Evolutionary conservation across 768 basidiomycete genomes (phyloP).

Genomic region (Xerocomellus intermedius): DNA sequence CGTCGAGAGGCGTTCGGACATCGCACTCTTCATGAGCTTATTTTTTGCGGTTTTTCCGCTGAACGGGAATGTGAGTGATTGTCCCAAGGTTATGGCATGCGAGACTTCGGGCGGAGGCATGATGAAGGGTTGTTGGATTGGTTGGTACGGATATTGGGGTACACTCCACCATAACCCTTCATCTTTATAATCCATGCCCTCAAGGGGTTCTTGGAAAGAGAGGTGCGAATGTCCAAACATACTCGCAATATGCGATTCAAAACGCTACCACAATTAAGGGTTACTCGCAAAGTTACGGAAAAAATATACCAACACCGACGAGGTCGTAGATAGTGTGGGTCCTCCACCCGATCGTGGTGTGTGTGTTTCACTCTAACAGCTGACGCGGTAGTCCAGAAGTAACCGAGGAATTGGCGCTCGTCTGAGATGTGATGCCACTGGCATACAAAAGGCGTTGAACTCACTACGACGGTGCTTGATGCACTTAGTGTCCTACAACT

Average conservation of each 20-base stretch:
- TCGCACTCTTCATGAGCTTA: conserved; percentile 35
- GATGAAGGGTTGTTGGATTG: conserved; percentile 8
- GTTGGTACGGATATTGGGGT: conserved; percentile 16
- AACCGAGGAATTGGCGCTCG: neutral
- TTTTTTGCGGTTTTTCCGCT: conserved; percentile 32
- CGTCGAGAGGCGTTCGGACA: conserved; percentile 36
- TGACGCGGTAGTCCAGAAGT: neutral
- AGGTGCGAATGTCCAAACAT: conserved; percentile 16
- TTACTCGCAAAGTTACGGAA: neutral
- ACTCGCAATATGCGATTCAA: too few species aligned
- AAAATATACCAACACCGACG: neutral
- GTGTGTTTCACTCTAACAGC: neutral
- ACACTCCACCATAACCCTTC: conserved; percentile 3
- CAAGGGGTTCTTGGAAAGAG: conserved; percentile 12
- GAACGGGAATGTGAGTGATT: conserved; percentile 29
- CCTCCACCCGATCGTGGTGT: neutral
- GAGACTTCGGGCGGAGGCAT: conserved; percentile 17
- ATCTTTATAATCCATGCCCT: conserved; percentile 20
- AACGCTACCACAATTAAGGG: conserved; percentile 2
- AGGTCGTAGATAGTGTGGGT: neutral
- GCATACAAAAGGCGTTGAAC: neutral
- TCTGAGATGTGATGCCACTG: neutral
- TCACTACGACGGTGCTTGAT: conserved; percentile 3
- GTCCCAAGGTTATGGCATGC: conserved; percentile 21
- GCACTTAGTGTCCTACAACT: neutral